Conservation (phyloP, 1,284 basidiomycete species). For the Sphaerobolus stellatus region DNA sequence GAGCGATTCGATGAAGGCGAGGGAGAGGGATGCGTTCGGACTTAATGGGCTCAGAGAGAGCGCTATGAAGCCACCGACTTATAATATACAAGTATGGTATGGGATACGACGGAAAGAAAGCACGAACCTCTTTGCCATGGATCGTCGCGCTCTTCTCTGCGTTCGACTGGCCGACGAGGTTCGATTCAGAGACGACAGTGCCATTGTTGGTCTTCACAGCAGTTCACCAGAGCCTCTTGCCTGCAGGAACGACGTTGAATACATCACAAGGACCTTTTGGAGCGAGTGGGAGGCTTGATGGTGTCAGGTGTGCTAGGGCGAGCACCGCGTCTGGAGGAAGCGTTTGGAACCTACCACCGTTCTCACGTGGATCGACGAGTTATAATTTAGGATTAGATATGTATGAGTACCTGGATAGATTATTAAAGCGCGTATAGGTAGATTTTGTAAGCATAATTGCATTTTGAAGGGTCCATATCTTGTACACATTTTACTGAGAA, state of each 20-base stretch:
- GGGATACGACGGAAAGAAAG: slow-evolving; percentile 1
- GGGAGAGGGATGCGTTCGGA: slow-evolving; percentile 33
- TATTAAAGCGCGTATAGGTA: too few relatives aligned
- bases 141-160: too few relatives aligned
- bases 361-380: too few relatives aligned
- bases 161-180: slow-evolving; percentile 25
- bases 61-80: slow-evolving; percentile 49
- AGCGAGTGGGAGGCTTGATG: slow-evolving; percentile 21
- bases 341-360: too few relatives aligned
- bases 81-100: background rate
- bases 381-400: too few relatives aligned
- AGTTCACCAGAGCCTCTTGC: slow-evolving; percentile 40
- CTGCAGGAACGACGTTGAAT: slow-evolving; percentile 44
- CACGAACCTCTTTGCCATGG: slow-evolving; percentile 43
- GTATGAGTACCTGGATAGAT: too few relatives aligned
- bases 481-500: too few relatives aligned
- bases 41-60: slow-evolving; percentile 35
- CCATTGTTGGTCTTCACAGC: slow-evolving; percentile 36
- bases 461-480: too few relatives aligned
- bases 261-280: slow-evolving; percentile 45
- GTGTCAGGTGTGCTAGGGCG: too few relatives aligned
- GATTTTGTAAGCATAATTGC: too few relatives aligned
- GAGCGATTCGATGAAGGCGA: slow-evolving; percentile 49
- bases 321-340: too few relatives aligned
- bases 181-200: slow-evolving; percentile 26